A percentile compares a stretch with the other conserved stretches of the same genome.
Conservation (phyloP, 306 rosid species). For the Trichosanthes truncata region DNA sequence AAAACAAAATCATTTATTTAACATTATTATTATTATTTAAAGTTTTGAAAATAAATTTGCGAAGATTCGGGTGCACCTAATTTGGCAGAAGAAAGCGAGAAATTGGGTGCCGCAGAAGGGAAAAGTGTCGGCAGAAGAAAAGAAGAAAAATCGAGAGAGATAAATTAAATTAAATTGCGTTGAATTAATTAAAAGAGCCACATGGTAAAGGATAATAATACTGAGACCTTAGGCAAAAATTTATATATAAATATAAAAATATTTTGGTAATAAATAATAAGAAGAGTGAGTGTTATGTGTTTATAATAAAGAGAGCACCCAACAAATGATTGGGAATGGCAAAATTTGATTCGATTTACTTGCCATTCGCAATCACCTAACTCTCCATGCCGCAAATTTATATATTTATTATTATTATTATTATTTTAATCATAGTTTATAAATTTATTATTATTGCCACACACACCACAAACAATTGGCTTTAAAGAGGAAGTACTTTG, state of each 20-base stretch:
- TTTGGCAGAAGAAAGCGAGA: not conserved
- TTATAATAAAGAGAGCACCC: constrained; percentile 27
- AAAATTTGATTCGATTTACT: constrained; percentile 7
- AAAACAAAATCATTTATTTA: not conserved
- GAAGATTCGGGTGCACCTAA: constrained; percentile 8
- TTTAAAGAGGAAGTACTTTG: not conserved
- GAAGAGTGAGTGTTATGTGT: not conserved
- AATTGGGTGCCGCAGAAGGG: not conserved
- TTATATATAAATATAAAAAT: not conserved
- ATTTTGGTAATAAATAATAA: not conserved
- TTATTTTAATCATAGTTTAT: not conserved
- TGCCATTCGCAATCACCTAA: not conserved
- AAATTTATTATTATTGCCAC: not conserved
- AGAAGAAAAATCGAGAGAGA: not conserved
- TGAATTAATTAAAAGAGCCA: not conserved
- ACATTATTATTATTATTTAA: not conserved
- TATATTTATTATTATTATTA: not conserved
- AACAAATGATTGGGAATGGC: constrained; percentile 58
- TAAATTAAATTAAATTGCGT: not conserved
- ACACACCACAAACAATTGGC: not conserved
- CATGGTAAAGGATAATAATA: constrained; percentile 18
- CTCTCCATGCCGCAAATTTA: not conserved
- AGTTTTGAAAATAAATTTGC: not conserved
- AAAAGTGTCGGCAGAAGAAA: not conserved
- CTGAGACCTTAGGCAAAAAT: constrained; percentile 21